Evolutionary conservation across 768 basidiomycete genomes (phyloP).

Genomic region (Candolleomyces efflorescens): DNA sequence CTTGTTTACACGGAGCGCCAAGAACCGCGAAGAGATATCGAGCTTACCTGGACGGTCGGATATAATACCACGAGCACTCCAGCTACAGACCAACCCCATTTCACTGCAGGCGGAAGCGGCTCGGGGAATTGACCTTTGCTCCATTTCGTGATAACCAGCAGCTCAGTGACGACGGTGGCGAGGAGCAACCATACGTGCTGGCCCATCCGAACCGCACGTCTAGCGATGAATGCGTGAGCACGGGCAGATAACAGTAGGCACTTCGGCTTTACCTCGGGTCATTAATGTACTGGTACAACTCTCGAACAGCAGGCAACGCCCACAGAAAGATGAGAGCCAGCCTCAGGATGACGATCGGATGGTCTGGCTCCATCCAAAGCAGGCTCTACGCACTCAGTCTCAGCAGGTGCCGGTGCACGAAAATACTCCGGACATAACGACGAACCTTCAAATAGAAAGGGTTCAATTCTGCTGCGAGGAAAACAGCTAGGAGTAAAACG

Average conservation of each 20-base stretch:
- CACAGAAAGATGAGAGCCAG: slow-evolving; percentile 79
- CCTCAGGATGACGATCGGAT: slow-evolving; percentile 73
- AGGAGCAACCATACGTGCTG: slow-evolving; percentile 85
- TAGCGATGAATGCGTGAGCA: slow-evolving; percentile 20
- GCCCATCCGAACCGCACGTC: slow-evolving; percentile 84
- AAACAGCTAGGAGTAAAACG: slow-evolving; percentile 69
- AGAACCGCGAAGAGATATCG: slow-evolving; percentile 6
- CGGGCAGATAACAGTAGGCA: not conserved
- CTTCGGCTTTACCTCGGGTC: slow-evolving; percentile 60
- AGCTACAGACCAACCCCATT: slow-evolving; percentile 64
- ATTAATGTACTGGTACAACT: slow-evolving; percentile 80
- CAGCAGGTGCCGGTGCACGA: slow-evolving; percentile 1
- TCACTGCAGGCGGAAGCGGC: slow-evolving; percentile 59
- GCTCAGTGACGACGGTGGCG: slow-evolving; percentile 80
- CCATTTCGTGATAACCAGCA: slow-evolving; percentile 82
- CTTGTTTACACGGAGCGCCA: no score
- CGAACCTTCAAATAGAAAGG: slow-evolving; percentile 84
- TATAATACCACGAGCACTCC: slow-evolving; percentile 60
- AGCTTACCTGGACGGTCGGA: slow-evolving; percentile 60
- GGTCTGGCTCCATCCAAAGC: slow-evolving; percentile 89
- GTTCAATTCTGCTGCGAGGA: slow-evolving; percentile 81
- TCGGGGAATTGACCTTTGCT: slow-evolving; percentile 63
- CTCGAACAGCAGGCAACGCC: slow-evolving; percentile 81
- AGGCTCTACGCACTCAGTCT: slow-evolving; percentile 30
- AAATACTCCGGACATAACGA: slow-evolving; percentile 4